These are phyloP conservation scores for Madurella fahalii DNA, from an alignment of 2,329 filamentous ascomycete species.

Conservation along the genomic window DNA sequence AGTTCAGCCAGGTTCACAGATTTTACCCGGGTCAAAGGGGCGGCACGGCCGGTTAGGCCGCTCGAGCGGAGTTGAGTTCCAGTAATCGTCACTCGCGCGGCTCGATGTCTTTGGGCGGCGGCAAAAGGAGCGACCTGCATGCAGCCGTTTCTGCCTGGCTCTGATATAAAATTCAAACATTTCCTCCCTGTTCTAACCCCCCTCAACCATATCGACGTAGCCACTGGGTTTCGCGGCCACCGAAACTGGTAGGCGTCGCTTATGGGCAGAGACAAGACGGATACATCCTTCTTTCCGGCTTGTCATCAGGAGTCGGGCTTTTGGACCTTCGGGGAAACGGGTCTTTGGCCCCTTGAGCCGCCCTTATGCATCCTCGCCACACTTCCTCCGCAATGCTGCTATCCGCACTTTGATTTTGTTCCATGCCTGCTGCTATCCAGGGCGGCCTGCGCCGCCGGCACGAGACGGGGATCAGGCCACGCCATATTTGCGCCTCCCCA, in stretches of 20 bases:
- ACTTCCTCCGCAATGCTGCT: conserved; percentile 8
- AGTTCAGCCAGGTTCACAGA: conserved; percentile 21
- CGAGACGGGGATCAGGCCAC: not conserved
- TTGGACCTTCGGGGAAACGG: not conserved
- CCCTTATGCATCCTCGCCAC: conserved; percentile 18
- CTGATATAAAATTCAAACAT: conserved; percentile 19
- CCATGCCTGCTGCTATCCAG: not conserved
- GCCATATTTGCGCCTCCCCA: not conserved
- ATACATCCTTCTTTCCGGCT: conserved; percentile 4
- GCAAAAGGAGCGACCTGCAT: conserved; percentile 20
- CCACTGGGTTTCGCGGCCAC: conserved; percentile 8
- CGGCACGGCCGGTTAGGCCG: conserved; percentile 22
- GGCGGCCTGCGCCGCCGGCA: not conserved
- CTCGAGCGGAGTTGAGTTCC: conserved; percentile 11
- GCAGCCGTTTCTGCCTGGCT: conserved; percentile 25
- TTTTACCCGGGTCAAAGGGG: conserved; percentile 26
- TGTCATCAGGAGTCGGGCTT: conserved; percentile 3
- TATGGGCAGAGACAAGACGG: conserved; percentile 14
- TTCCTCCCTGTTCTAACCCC: not conserved
- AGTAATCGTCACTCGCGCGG: conserved; percentile 2
- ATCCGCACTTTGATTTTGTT: not conserved
- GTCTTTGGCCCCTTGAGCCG: conserved; percentile 10
- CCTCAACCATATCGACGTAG: conserved; percentile 13
- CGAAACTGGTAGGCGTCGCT: conserved; percentile 13
- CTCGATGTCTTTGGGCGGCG: conserved; percentile 3